Evolutionary conservation across 2,329 filamentous ascomycete species (phyloP).

Genomic region (Phialocephala subalpina): DNA sequence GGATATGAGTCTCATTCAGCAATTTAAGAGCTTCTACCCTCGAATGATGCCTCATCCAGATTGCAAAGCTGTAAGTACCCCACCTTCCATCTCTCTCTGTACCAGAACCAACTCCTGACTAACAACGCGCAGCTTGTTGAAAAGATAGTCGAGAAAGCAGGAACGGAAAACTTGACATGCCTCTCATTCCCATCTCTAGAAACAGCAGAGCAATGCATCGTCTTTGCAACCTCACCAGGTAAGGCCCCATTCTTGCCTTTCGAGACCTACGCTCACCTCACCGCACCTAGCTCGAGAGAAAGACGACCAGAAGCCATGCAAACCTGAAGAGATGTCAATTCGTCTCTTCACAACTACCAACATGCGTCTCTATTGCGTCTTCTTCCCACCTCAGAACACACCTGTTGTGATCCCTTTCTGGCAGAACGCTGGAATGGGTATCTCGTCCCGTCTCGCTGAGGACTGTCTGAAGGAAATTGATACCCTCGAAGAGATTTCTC

Average conservation of each 20-base stretch:
- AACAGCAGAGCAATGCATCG: constrained; percentile 31
- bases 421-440: constrained; percentile 54
- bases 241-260: neutral
- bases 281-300: neutral
- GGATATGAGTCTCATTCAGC: constrained; percentile 27
- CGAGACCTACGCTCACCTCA: neutral
- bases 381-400: constrained; percentile 48
- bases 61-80: constrained; percentile 31
- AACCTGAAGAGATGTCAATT: constrained; percentile 27
- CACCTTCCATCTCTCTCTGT: neutral
- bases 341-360: constrained; percentile 24
- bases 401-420: constrained; percentile 52
- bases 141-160: constrained; percentile 22
- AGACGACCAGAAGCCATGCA: constrained; percentile 18
- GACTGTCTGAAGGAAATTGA: constrained; percentile 50
- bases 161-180: constrained; percentile 23
- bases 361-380: constrained; percentile 52
- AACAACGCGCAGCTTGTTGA: constrained; percentile 10
- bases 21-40: constrained; percentile 37
- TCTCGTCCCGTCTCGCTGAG: constrained; percentile 56
- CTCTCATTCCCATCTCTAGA: constrained; percentile 30
- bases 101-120: constrained; percentile 14
- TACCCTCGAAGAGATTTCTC: constrained; percentile 44
- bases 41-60: constrained; percentile 35
- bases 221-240: constrained; percentile 27